phyloP scores from a whole-genome alignment of 2,329 filamentous ascomycete genomes.

The Sporothrix dimorphospora region DNA sequence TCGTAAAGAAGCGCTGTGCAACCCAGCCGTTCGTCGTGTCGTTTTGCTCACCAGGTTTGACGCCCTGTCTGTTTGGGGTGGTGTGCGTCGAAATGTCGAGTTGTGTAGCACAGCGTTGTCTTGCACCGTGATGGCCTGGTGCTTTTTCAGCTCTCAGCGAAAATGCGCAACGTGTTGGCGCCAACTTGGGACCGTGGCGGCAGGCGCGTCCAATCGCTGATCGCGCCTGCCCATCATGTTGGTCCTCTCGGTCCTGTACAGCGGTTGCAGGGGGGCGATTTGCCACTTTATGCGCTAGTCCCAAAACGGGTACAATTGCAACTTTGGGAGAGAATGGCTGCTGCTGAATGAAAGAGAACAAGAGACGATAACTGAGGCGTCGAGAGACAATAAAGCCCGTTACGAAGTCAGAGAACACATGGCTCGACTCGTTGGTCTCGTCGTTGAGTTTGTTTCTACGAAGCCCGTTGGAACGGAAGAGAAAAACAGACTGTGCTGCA shows the following conservation, averaged over 20 bases:
- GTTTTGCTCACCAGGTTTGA: neutral
- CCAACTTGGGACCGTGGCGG: neutral
- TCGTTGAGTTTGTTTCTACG: neutral
- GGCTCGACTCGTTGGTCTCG: neutral
- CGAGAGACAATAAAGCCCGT: neutral
- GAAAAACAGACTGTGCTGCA: neutral
- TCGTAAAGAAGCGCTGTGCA: neutral
- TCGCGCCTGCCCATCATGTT: slow-evolving; percentile 18
- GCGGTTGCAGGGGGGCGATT: neutral
- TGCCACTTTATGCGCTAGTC: slow-evolving; percentile 10
- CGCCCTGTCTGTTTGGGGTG: neutral
- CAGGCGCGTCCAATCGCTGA: slow-evolving; percentile 17
- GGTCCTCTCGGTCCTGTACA: neutral
- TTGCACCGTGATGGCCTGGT: neutral
- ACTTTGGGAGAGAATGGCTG: neutral
- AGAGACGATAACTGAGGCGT: neutral
- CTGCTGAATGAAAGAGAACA: neutral
- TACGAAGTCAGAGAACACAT: neutral
- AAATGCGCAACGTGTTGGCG: neutral
- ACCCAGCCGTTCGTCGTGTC: slow-evolving; percentile 12
- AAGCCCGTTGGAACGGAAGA: neutral
- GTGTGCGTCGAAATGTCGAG: neutral
- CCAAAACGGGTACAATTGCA: neutral
- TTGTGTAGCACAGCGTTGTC: slow-evolving; percentile 1
- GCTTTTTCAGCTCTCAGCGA: neutral